Evolutionary conservation across 176 grass and related monocot species (phyloP), one percentile per base, ranked within the genome.

Genomic region (Aegilops sharonensis): DNA sequence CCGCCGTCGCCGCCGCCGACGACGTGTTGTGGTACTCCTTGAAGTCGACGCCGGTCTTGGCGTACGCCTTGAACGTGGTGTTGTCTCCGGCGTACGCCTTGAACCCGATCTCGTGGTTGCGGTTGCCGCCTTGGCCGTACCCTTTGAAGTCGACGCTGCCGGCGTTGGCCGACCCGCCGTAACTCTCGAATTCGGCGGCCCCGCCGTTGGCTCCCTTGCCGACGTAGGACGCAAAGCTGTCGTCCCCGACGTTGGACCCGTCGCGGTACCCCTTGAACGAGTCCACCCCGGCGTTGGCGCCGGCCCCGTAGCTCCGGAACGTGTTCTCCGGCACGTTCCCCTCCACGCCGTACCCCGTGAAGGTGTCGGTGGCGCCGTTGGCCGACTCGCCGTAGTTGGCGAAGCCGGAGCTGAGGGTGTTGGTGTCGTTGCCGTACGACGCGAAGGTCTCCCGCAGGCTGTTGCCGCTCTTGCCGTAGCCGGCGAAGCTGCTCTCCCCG

Each of bases 191-290:
- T 31, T 84, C 89, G 17, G 91, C 91, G 6, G 78, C 90, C 14
- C 83, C 92, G 21, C 81, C 94, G 69, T 97, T 97, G 35, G 89
- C 94, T 17, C 78, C 75, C 82, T 94, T 97, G 68, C 76, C 91
- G 42, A 43, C 42, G 42, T 97, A 97, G 11, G 94, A 92, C 11
- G 79, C 32, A 85, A 97, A 97, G 18, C 68, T 84, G 87, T 97
- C 91, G 85, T 90, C 94, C 21, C 94, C 94, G 1, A 97, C 94
- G 50, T 97, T 97, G 36, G 91, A 29, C 2, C 88, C 67, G 15
- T 84, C 89, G 80, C 94, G 91, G 89, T 97, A 97, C 6, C n/a
- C 29, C 82, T 93, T 94, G 94, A 97, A 97, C 11, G 74, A 50
- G 69, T 97, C 91, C 2, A 89, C 81, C 5, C 84, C 91, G 11